Conservation (phyloP, 805 yeast genomes). For the Candida vaughaniae region DNA sequence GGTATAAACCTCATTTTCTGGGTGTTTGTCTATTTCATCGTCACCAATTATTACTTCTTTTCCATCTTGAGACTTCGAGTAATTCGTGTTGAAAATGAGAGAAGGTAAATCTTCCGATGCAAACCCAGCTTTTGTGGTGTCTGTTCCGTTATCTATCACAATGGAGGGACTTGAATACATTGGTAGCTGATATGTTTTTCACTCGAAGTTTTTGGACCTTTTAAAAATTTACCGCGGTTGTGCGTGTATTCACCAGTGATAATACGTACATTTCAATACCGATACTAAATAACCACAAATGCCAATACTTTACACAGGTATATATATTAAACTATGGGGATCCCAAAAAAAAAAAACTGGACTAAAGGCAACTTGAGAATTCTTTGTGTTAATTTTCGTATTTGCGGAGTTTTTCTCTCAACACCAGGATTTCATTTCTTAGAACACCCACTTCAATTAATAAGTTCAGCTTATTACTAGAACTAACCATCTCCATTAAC, state of each 20-base stretch:
- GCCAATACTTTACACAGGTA: too few relatives aligned
- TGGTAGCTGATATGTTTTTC: background rate
- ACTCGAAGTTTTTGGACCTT: background rate
- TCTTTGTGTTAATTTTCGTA: constrained; percentile 1
- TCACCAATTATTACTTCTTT: constrained; percentile 41
- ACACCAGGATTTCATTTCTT: constrained; percentile 32
- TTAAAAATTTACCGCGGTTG: background rate
- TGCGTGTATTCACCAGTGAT: background rate
- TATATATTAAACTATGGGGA: too few relatives aligned
- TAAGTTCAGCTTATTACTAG: constrained; percentile 72
- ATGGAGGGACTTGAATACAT: constrained; percentile 49
- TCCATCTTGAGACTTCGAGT: constrained; percentile 35
- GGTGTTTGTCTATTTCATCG: constrained; percentile 43
- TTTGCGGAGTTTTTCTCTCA: constrained; percentile 9
- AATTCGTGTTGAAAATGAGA: constrained; percentile 55
- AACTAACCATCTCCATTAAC: constrained; percentile 67
- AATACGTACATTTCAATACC: too few relatives aligned
- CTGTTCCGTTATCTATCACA: constrained; percentile 68
- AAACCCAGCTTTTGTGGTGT: constrained; percentile 67
- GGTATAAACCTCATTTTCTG: constrained; percentile 53
- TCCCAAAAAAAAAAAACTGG: too few relatives aligned
- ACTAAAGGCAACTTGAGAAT: too few relatives aligned
- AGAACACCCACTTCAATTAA: constrained; percentile 66
- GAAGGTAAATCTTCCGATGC: constrained; percentile 65
- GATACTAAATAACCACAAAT: too few relatives aligned